These are phyloP conservation scores for Colletotrichum musae DNA, from an alignment of 2,329 filamentous ascomycete species.

Conservation along the genomic window DNA sequence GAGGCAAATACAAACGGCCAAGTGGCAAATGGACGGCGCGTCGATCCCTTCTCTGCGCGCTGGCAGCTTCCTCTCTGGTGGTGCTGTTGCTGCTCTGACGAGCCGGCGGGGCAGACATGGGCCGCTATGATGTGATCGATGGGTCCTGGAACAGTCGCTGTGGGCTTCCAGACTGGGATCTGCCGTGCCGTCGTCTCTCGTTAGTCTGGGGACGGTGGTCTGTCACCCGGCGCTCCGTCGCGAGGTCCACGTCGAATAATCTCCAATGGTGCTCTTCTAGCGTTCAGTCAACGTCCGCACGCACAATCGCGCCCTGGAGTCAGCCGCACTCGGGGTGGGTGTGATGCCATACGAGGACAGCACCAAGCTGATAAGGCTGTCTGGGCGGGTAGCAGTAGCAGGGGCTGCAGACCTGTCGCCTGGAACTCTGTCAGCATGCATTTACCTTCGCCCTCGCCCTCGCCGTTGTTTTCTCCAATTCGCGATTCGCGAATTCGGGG, in stretches of 20 bases:
- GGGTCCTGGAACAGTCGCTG: neutral
- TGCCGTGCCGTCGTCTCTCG: neutral
- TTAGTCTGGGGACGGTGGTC: neutral
- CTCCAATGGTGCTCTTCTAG: too few relatives aligned
- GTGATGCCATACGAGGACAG: neutral
- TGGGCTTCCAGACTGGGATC: neutral
- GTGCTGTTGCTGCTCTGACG: neutral
- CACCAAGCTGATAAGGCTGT: slow-evolving; percentile 1
- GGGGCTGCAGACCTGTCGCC: neutral
- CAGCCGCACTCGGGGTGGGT: neutral
- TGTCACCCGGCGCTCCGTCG: neutral
- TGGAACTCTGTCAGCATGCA: neutral
- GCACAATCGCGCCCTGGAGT: neutral
- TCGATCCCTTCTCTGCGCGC: slow-evolving; percentile 17
- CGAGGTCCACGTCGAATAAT: neutral
- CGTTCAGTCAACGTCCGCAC: too few relatives aligned
- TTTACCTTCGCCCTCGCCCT: neutral
- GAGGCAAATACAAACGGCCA: slow-evolving; percentile 15
- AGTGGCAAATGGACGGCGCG: slow-evolving; percentile 33
- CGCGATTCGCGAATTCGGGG: neutral
- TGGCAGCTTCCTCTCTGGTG: neutral
- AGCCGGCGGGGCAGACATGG: neutral
- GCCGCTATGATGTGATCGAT: slow-evolving; percentile 27
- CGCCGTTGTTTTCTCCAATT: neutral
- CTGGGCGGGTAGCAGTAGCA: neutral